Evolutionary conservation across 768 basidiomycete genomes (phyloP).

Genomic region (Artomyces pyxidatus): DNA sequence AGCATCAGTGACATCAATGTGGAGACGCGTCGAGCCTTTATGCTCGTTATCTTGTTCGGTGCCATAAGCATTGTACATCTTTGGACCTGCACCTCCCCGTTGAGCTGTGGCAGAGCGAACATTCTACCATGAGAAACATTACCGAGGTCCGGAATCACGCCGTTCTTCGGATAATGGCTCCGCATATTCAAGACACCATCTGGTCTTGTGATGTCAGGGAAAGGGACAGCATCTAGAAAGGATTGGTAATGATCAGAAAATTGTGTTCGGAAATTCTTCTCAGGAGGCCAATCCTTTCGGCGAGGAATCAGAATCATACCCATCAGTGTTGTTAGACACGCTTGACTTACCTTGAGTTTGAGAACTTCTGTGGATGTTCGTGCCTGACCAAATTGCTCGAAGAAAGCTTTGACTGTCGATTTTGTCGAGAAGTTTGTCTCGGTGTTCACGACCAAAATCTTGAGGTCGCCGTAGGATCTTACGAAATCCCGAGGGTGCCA

Average conservation of each 20-base stretch:
- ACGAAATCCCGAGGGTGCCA: background rate
- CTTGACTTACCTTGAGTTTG: conserved; percentile 51
- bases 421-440: background rate
- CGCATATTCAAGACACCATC: conserved; percentile 86
- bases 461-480: background rate
- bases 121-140: too few species aligned
- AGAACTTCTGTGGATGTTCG: conserved; percentile 40
- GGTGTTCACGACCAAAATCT: background rate
- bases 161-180: conserved; percentile 81
- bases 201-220: conserved; percentile 80
- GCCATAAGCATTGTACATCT: conserved; percentile 91
- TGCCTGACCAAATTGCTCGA: background rate
- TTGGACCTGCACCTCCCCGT: conserved; percentile 52
- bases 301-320: background rate
- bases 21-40: conserved; percentile 80
- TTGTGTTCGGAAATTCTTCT: conserved; percentile 70
- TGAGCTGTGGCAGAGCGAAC: background rate
- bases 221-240: conserved; percentile 74
- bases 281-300: conserved; percentile 86
- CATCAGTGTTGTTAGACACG: too few species aligned
- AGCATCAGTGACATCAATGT: conserved; percentile 94
- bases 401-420: background rate
- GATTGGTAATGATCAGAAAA: conserved; percentile 85
- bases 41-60: conserved; percentile 58
- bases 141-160: conserved; percentile 75